Evolutionary conservation across 805 yeast genomes (phyloP).

Genomic region (Sugiyamaella americana): DNA sequence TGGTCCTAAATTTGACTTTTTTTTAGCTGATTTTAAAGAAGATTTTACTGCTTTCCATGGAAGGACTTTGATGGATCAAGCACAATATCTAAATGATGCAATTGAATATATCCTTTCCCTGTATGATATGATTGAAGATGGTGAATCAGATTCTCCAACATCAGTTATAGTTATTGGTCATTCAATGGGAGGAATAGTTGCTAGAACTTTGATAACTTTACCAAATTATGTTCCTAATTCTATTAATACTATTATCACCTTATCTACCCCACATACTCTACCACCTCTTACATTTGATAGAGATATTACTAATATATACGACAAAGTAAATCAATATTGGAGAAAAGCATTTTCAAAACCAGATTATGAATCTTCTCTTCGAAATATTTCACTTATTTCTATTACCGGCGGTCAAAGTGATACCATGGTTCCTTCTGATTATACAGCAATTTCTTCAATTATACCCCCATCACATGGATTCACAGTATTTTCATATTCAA

Average conservation of each 20-base stretch:
- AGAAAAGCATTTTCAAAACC: constrained; percentile 41
- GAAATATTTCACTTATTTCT: constrained; percentile 64
- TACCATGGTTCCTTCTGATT: constrained; percentile 80
- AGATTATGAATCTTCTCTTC: constrained; percentile 62
- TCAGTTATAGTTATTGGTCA: constrained; percentile 81
- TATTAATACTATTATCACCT: constrained; percentile 71
- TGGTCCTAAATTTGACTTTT: constrained; percentile 51
- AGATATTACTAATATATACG: constrained; percentile 65
- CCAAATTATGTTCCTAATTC: constrained; percentile 65
- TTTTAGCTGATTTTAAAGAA: constrained; percentile 88
- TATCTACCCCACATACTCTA: constrained; percentile 84
- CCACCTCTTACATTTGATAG: constrained; percentile 92
- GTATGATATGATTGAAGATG: constrained; percentile 35
- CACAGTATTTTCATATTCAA: constrained; percentile 75
- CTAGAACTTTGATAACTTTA: constrained; percentile 71
- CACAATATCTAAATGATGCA: constrained; percentile 86
- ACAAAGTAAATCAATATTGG: constrained; percentile 75
- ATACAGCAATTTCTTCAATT: constrained; percentile 64
- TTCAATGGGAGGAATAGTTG: constrained; percentile 95
- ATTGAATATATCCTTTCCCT: constrained; percentile 63
- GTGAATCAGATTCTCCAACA: constrained; percentile 35
- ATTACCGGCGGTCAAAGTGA: constrained; percentile 86
- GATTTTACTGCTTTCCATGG: constrained; percentile 97
- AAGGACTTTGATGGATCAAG: constrained; percentile 83
- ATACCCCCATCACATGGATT: constrained; percentile 75